A percentile compares a stretch with the other conserved stretches of the same genome.
These are phyloP conservation scores for Nothopassalora personata DNA, from an alignment of 2,329 filamentous ascomycete genomes.

Conservation along the genomic window DNA sequence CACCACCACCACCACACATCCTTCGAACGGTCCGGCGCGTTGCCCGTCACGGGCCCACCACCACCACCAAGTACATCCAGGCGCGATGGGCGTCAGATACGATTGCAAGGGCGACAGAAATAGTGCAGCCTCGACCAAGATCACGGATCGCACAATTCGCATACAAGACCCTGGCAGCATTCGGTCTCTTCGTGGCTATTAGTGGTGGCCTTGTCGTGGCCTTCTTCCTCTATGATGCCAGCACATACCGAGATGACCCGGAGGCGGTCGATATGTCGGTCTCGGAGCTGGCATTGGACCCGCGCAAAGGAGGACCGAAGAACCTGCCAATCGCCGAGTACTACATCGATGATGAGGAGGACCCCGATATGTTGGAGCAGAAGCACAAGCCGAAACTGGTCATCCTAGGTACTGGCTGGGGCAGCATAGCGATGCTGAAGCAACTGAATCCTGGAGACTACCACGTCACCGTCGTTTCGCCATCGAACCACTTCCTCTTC, in stretches of 20 bases:
- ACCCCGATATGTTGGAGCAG: conserved; percentile 59
- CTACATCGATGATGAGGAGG: conserved; percentile 84
- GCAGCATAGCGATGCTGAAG: conserved; percentile 85
- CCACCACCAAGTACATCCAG: conserved; percentile 15
- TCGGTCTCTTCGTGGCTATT: conserved; percentile 71
- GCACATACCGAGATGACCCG: conserved; percentile 73
- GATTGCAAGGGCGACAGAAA: neutral
- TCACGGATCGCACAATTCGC: conserved; percentile 47
- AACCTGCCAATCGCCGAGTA: conserved; percentile 87
- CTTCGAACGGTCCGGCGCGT: conserved; percentile 1
- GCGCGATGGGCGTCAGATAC: conserved; percentile 17
- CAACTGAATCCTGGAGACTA: conserved; percentile 86
- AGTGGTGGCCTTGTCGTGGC: conserved; percentile 64
- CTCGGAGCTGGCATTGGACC: conserved; percentile 76
- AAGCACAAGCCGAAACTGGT: conserved; percentile 91
- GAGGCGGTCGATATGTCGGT: conserved; percentile 69
- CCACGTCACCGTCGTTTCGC: conserved; percentile 90
- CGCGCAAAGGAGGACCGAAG: conserved; percentile 81
- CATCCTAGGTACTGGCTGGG: conserved; percentile 91
- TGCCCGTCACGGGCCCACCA: neutral
- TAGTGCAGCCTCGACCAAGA: conserved; percentile 10
- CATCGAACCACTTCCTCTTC: conserved; percentile 95
- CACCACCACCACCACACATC: conserved; percentile 16
- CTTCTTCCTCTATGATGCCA: conserved; percentile 92
- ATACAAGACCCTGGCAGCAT: conserved; percentile 63